Evolutionary conservation across 2,329 filamentous ascomycete species (phyloP).

Genomic region (Immersiporthe knoxdaviesiana): DNA sequence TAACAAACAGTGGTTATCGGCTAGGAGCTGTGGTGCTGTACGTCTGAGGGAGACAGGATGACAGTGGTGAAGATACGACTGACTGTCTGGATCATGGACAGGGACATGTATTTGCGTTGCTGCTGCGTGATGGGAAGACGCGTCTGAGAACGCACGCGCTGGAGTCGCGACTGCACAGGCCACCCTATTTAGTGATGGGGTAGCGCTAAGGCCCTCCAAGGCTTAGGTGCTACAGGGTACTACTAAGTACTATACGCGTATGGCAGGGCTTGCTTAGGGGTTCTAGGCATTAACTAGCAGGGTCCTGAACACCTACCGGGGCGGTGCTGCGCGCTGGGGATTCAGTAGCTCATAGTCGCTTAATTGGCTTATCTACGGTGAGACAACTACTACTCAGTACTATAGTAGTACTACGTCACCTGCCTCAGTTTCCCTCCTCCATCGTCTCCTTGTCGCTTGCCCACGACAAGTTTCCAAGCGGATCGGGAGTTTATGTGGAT

Average conservation of each 20-base stretch:
- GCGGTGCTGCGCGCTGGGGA: too few relatives aligned
- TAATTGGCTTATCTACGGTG: constrained; percentile 8
- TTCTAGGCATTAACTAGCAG: background rate
- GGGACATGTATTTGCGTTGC: background rate
- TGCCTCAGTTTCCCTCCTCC: background rate
- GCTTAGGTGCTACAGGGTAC: background rate
- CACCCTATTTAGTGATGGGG: background rate
- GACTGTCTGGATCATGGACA: background rate
- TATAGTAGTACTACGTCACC: constrained; percentile 12
- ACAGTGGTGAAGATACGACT: background rate
- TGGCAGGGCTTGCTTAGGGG: background rate
- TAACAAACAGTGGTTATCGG: background rate
- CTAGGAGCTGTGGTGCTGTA: background rate
- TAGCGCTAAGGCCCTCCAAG: background rate
- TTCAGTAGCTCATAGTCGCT: background rate
- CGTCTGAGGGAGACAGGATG: too few relatives aligned
- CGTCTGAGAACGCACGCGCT: constrained; percentile 14
- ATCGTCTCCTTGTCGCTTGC: background rate
- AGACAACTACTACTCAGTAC: background rate
- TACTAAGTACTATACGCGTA: too few relatives aligned
- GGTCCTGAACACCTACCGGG: background rate
- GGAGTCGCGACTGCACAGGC: constrained; percentile 21
- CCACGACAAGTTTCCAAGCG: background rate
- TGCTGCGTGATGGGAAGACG: constrained; percentile 11
- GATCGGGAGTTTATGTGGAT: background rate